Base-by-base conservation (phyloP, 768 basidiomycete species). In the Tulasnella sp. region DNA sequence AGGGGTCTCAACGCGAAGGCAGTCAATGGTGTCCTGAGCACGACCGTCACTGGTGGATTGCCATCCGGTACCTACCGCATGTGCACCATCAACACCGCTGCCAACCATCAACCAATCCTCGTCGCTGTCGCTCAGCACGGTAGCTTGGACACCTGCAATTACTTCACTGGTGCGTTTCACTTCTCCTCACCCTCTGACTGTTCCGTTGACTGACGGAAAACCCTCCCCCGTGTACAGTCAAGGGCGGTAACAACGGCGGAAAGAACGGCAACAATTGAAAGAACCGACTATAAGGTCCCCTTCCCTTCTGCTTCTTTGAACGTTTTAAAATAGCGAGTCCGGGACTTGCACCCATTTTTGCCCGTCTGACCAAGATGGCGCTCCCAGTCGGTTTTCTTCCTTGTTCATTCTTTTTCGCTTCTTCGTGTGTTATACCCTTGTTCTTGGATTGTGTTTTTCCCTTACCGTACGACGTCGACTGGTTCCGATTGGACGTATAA, bases 221-320 rank as follows among this genome's bases (percentile, higher is more conserved):
- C n/a, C n/a, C n/a, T n/a, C n/a, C n/a, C n/a, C n/a, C n/a, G n/a
- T n/a, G n/a, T n/a, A n/a, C n/a, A n/a, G n/a, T 92, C 94, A 15
- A 92, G 88, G 25, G 94, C 79, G 19, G 86, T 83, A 31, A 88
- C 86, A 79, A 86, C 83, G 25, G 88, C 88, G 1, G 85, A 85
- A 78, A 94, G 86, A 75, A 97, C 83, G 2, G 91, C 91, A 76
- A 88, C 86, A 2, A 93, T 94, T 17, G 95, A 87, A 22, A 87
- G 82, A 4, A 89, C 78, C 15, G 22, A 38, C 7, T 5, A 6
- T 15, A 14, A 34, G 15, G 6, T 12, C 9, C 58, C 58, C 29
- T n/a, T n/a, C n/a, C 42, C 42, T 7, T 17, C 5, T 17, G 42
- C 42, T 58, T 58, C 19, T 52, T 25, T 14, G 25, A 8, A 64